Percentiles rank a stretch among this genome's conserved stretches.
Conservation (phyloP, 805 yeast genomes). For the Candida saitoana region DNA sequence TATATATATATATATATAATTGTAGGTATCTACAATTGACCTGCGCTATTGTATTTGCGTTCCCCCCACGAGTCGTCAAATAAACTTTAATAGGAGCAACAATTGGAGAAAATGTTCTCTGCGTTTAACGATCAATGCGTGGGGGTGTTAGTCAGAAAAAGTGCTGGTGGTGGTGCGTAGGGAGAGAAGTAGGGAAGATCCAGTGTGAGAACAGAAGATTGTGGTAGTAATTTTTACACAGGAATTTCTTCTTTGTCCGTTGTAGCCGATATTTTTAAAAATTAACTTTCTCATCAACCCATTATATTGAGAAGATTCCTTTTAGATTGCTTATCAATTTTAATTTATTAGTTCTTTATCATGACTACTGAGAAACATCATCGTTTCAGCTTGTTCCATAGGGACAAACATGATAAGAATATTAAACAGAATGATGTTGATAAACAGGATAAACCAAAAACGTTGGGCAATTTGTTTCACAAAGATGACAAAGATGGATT, state of each 20-base stretch:
- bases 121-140: background rate
- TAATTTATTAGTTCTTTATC: background rate
- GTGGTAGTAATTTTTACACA: too few relatives aligned
- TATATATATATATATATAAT: too few relatives aligned
- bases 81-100: background rate
- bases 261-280: background rate
- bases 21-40: too few relatives aligned
- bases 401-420: slow-evolving; percentile 3
- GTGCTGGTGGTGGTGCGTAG: too few relatives aligned
- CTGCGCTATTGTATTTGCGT: too few relatives aligned
- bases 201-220: too few relatives aligned
- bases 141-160: too few relatives aligned
- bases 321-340: background rate
- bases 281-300: slow-evolving; percentile 1
- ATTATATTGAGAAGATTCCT: background rate
- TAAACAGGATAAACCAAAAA: background rate
- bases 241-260: too few relatives aligned
- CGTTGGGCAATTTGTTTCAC: background rate
- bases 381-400: slow-evolving; percentile 10
- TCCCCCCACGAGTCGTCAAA: background rate
- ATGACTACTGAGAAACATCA: slow-evolving; percentile 12
- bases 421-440: too few relatives aligned
- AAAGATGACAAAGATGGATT: background rate
- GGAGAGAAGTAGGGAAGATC: too few relatives aligned
- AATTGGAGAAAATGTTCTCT: background rate